A percentile compares a stretch with the other conserved stretches of the same genome.
phyloP scores from a whole-genome alignment of 768 basidiomycete genomes.

The Rhizopogon salebrosus region DNA sequence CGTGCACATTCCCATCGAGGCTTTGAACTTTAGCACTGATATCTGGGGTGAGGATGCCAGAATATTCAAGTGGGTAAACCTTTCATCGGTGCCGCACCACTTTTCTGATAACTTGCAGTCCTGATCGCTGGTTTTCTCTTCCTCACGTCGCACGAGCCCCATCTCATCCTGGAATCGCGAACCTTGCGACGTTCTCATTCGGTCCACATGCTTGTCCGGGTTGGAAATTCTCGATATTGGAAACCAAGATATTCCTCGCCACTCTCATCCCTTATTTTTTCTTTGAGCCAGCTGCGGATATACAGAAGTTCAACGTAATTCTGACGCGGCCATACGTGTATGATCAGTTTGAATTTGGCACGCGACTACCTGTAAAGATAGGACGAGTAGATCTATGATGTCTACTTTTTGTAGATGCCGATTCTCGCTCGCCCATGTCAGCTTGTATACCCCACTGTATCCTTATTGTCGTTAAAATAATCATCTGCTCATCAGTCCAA shows the following conservation, averaged over 20 bases:
- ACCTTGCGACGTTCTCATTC: conserved; percentile 50
- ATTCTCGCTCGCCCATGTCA: too few species aligned
- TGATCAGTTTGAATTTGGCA: conserved; percentile 34
- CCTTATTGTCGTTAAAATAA: neutral
- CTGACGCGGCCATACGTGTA: conserved; percentile 45
- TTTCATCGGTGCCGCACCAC: neutral
- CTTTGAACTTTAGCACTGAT: conserved; percentile 43
- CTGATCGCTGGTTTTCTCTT: conserved; percentile 47
- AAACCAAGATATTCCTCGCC: conserved; percentile 48
- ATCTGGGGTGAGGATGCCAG: conserved; percentile 52
- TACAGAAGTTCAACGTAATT: conserved; percentile 44
- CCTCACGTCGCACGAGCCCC: conserved; percentile 30
- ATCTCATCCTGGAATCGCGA: conserved; percentile 41
- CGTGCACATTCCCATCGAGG: conserved; percentile 55
- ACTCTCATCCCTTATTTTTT: conserved; percentile 40
- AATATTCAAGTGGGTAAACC: conserved; percentile 44
- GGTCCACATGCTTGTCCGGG: conserved; percentile 49
- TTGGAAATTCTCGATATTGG: conserved; percentile 39
- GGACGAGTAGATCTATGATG: conserved; percentile 8
- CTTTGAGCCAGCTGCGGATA: conserved; percentile 38
- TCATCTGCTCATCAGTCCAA: neutral
- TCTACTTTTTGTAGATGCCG: neutral
- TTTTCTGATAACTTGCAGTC: conserved; percentile 26
- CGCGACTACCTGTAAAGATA: conserved; percentile 37
- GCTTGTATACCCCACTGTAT: neutral